phyloP scores from a whole-genome alignment of 2,329 filamentous ascomycete genomes.

The Colletotrichum salicis region DNA sequence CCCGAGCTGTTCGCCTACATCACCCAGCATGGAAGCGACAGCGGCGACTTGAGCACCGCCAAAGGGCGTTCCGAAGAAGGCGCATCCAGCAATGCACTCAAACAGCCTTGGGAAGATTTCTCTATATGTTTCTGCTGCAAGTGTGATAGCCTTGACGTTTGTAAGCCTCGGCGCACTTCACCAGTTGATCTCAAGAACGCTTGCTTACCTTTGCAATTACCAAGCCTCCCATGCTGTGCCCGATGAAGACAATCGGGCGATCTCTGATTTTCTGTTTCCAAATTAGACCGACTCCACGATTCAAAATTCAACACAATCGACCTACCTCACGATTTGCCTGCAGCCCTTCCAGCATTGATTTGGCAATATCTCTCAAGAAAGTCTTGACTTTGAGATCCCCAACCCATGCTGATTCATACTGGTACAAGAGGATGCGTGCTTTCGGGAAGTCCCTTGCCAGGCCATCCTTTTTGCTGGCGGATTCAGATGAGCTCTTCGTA shows the following conservation, averaged over 20 bases:
- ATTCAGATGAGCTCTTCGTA: constrained; percentile 50
- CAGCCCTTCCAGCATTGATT: constrained; percentile 48
- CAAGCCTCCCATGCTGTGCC: constrained; percentile 56
- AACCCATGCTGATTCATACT: constrained; percentile 54
- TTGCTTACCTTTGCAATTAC: constrained; percentile 53
- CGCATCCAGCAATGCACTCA: constrained; percentile 51
- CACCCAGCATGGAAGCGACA: constrained; percentile 49
- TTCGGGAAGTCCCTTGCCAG: constrained; percentile 52
- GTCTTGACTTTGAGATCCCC: constrained; percentile 54
- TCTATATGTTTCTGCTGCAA: constrained; percentile 46
- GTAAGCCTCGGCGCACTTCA: not conserved
- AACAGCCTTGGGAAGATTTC: constrained; percentile 52
- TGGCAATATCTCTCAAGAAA: constrained; percentile 51
- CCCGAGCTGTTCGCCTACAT: constrained; percentile 46
- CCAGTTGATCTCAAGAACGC: not conserved
- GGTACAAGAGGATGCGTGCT: constrained; percentile 52
- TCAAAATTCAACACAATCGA: too few species aligned
- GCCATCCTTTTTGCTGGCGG: constrained; percentile 43
- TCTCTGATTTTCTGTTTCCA: constrained; percentile 23
- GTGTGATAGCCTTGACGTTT: constrained; percentile 16
- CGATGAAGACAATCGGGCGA: constrained; percentile 54
- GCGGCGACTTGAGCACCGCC: constrained; percentile 50
- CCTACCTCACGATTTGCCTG: constrained; percentile 48
- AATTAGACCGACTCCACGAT: not conserved
- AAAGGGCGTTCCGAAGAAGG: constrained; percentile 56